phyloP scores from a whole-genome alignment of 805 yeast species.

The Debaryomyces castellii region DNA sequence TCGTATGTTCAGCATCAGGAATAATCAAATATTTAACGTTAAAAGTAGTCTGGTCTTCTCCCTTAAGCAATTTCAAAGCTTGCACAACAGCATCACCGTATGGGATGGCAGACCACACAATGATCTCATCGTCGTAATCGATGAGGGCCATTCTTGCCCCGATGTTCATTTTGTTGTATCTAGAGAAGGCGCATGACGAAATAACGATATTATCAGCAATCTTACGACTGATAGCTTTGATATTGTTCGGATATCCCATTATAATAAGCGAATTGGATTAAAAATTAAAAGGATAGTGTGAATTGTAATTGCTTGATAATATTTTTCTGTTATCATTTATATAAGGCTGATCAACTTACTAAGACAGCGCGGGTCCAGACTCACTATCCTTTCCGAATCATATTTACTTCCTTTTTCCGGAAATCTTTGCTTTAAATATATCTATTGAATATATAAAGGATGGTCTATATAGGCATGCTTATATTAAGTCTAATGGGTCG shows the following conservation, averaged over 20 bases:
- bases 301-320: too few species aligned
- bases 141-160: slow-evolving; percentile 45
- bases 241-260: slow-evolving; percentile 36
- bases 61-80: slow-evolving; percentile 33
- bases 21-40: slow-evolving; percentile 52
- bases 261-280: not conserved
- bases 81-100: slow-evolving; percentile 45
- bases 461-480: not conserved
- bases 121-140: slow-evolving; percentile 26
- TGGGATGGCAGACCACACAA: slow-evolving; percentile 63
- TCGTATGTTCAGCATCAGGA: slow-evolving; percentile 65
- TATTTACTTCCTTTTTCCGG: too few species aligned
- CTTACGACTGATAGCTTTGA: slow-evolving; percentile 29
- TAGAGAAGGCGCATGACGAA: slow-evolving; percentile 33
- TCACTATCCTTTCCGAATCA: too few species aligned
- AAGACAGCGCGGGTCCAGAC: not conserved
- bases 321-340: not conserved
- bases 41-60: slow-evolving; percentile 26
- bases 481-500: not conserved
- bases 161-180: slow-evolving; percentile 30
- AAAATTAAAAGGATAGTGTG: too few species aligned
- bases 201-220: slow-evolving; percentile 34
- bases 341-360: not conserved
- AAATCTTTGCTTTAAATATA: too few species aligned
- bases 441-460: too few species aligned